These are phyloP conservation scores for Rhizophagus sp. DNA, from an alignment of 192 early-diverging fungal species.

Conservation along the genomic window DNA sequence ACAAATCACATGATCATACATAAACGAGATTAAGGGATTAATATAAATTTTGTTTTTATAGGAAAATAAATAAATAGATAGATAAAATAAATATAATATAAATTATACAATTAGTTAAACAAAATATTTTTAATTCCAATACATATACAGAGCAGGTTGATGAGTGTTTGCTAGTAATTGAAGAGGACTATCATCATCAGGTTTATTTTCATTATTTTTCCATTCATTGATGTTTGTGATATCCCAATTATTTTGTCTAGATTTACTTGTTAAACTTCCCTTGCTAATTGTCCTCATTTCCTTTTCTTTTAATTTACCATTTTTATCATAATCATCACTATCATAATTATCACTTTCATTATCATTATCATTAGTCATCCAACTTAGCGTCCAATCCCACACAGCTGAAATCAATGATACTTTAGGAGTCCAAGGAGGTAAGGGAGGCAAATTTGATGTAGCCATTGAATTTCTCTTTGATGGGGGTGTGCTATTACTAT, in stretches of 20 bases:
- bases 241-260: background rate
- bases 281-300: background rate
- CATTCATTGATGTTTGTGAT: conserved; percentile 2
- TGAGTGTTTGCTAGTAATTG: conserved; percentile 8
- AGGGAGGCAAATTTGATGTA: background rate
- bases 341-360: background rate
- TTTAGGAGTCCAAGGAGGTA: conserved; percentile 14
- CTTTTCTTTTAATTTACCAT: background rate
- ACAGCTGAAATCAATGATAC: conserved; percentile 16
- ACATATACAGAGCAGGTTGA: conserved; percentile 1
- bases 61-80: too few relatives aligned
- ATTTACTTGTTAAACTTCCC: background rate
- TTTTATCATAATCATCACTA: conserved; percentile 9
- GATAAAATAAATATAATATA: too few relatives aligned
- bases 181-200: background rate
- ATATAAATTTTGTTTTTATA: too few relatives aligned
- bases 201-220: background rate
- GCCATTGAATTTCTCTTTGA: background rate
- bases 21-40: too few relatives aligned
- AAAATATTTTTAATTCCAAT: background rate
- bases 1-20: too few relatives aligned
- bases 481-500: background rate
- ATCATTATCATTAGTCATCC: conserved; percentile 21
- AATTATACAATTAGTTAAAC: too few relatives aligned
- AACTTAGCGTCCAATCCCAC: conserved; percentile 22